A percentile compares a stretch with the other conserved stretches of the same genome.
Evolutionary conservation across 2,329 filamentous ascomycete species (phyloP).

Genomic region (Calonectria multiphialidica): DNA sequence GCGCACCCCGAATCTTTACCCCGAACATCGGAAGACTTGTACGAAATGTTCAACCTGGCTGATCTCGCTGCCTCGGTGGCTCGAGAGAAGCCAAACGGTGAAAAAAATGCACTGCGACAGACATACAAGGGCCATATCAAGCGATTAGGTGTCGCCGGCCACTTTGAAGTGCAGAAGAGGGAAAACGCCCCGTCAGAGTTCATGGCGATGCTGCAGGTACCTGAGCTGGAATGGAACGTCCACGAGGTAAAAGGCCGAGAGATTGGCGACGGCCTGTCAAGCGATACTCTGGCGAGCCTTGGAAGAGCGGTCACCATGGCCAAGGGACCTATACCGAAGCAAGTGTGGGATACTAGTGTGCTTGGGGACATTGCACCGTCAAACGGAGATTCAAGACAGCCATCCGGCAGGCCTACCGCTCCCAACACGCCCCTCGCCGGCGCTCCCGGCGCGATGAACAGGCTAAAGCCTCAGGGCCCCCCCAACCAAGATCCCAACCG

Average conservation of each 20-base stretch:
- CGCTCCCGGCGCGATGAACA: constrained; percentile 47
- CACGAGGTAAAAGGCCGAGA: constrained; percentile 67
- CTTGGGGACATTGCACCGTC: constrained; percentile 66
- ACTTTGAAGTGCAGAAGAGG: constrained; percentile 70
- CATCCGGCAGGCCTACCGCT: constrained; percentile 61
- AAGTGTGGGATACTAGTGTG: constrained; percentile 68
- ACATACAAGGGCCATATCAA: constrained; percentile 79
- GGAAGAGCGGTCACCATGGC: constrained; percentile 67
- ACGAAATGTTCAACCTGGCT: constrained; percentile 67
- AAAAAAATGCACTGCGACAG: constrained; percentile 76
- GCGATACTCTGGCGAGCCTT: constrained; percentile 57
- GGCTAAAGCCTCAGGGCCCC: constrained; percentile 54
- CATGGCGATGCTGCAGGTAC: constrained; percentile 61
- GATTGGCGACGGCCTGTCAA: constrained; percentile 65
- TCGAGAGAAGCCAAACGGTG: constrained; percentile 72
- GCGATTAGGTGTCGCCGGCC: constrained; percentile 70
- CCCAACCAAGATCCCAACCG: constrained; percentile 62
- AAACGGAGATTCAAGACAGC: constrained; percentile 54
- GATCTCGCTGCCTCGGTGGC: constrained; percentile 71
- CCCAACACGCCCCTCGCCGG: constrained; percentile 63
- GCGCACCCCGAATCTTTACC: constrained; percentile 63
- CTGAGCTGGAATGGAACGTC: constrained; percentile 69
- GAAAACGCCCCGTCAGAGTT: constrained; percentile 65
- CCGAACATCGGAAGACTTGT: constrained; percentile 67
- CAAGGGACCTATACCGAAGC: constrained; percentile 67